Evolutionary conservation across 2,329 filamentous ascomycete species (phyloP).

Genomic region (Penicillium palitans): DNA sequence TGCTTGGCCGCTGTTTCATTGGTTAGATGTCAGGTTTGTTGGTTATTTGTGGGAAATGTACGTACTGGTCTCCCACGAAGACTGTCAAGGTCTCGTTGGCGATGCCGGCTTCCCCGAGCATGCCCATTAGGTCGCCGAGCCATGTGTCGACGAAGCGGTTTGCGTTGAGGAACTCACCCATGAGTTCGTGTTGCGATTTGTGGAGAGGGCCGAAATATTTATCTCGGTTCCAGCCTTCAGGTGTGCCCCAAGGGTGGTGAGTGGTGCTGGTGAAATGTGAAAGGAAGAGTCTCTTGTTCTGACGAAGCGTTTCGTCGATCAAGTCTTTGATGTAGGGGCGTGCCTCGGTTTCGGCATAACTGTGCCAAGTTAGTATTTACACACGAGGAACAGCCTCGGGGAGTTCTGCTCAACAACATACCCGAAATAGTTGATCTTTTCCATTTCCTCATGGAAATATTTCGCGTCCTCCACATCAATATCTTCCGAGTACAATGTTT

Average conservation of each 20-base stretch:
- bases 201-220: conserved; percentile 3
- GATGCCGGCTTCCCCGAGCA: conserved; percentile 23
- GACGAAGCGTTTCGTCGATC: conserved; percentile 32
- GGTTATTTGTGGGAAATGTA: not conserved
- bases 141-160: conserved; percentile 18
- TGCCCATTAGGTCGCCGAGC: conserved; percentile 13
- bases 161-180: conserved; percentile 25
- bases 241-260: conserved; percentile 46
- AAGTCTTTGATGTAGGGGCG: conserved; percentile 41
- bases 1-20: conserved; percentile 18
- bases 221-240: conserved; percentile 4
- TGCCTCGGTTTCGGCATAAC: conserved; percentile 40
- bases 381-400: not conserved
- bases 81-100: conserved; percentile 25
- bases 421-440: conserved; percentile 47
- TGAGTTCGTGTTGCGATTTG: conserved; percentile 10
- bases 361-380: conserved; percentile 12
- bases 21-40: not conserved
- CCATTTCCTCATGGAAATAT: conserved; percentile 33
- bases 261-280: conserved; percentile 37
- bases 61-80: conserved; percentile 27
- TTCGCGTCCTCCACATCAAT: conserved; percentile 30
- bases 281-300: conserved; percentile 31
- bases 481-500: conserved; percentile 32
- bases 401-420: conserved; percentile 17